Base-by-base conservation (phyloP, 306 rosid genomes). In the Fragaria ananassa region DNA sequence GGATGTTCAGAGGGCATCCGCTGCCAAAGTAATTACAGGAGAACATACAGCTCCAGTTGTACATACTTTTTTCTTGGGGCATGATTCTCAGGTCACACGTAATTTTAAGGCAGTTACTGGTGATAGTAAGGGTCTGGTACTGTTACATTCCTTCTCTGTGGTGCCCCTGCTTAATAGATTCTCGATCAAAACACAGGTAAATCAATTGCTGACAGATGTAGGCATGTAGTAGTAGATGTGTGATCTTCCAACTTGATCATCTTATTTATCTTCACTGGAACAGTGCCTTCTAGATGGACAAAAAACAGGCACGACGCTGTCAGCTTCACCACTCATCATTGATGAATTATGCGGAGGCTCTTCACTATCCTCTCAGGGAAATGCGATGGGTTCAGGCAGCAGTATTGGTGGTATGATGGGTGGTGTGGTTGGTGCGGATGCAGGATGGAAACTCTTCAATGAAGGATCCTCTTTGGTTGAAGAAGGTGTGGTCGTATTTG, bases 211-310 rank as follows among this genome's bases (percentile, higher is more conserved):
- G 23, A 50, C 72, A 78, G 81, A 70, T 80, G 37, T 60, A 56
- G 78, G 35, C 27, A 27, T 35, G 56, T 72, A 54, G 61, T 72
- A 60, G 61, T 70, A 76, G 75, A 75, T 60, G 58, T 64, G 41
- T 49, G 31, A 41, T 70, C 25, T 61, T 65, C 50, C 35, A 35
- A 60, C 75, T 45, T 78, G 68, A 84, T 86, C 63, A 83, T 80
- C 73, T 75, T 82, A 75, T 81, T 70, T 80, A 80, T 58, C 77
- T 84, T 79, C 76, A 80, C 78, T 75, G 80, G 76, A 81, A 76
- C 74, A 95, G 99, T 95, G 99, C 86, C 96, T 92, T 74, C 93
- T 95, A 84, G 99, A 95, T 86, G 98, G 98, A 74, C 91, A 90
- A 92, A 90, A 69, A 83, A 87, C 97, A 57, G 97, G 99, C 79